These are phyloP conservation scores for Paraphysoderma sedebokerense DNA, from an alignment of 371 early-diverging fungal genomes.

Conservation along the genomic window DNA sequence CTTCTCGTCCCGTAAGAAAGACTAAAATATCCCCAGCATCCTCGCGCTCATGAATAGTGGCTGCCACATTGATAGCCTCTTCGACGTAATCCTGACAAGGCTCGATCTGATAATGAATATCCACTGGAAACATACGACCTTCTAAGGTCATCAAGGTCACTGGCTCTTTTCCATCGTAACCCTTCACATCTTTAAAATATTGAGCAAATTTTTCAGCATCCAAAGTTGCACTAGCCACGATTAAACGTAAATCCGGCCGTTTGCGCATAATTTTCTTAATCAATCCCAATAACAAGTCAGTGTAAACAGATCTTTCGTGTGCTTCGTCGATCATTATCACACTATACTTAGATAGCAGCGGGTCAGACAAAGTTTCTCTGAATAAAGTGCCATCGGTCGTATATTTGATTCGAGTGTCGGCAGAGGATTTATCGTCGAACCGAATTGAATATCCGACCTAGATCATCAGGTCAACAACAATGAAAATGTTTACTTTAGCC, in stretches of 20 bases:
- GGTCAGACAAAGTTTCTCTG: constrained; percentile 76
- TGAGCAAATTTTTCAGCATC: constrained; percentile 39
- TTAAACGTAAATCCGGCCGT: constrained; percentile 36
- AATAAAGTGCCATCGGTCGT: constrained; percentile 98
- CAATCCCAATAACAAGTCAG: constrained; percentile 59
- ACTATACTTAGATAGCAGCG: constrained; percentile 2
- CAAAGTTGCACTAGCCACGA: constrained; percentile 76
- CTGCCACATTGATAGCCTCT: constrained; percentile 35
- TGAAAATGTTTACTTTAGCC: no score
- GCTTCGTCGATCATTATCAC: constrained; percentile 60
- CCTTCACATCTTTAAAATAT: constrained; percentile 49
- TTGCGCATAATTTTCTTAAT: constrained; percentile 24
- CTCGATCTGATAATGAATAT: constrained; percentile 35
- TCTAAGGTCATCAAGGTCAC: constrained; percentile 44
- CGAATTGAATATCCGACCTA: constrained; percentile 75
- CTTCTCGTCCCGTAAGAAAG: constrained; percentile 70
- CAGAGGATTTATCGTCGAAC: constrained; percentile 22
- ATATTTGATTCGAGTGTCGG: constrained; percentile 32
- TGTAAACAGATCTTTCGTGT: constrained; percentile 65
- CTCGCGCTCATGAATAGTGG: constrained; percentile 23
- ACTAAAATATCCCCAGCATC: constrained; percentile 59
- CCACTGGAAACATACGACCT: constrained; percentile 52
- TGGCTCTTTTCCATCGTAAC: constrained; percentile 39
- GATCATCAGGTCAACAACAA: no score
- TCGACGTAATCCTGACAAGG: constrained; percentile 44